phyloP scores from a whole-genome alignment of 371 early-diverging fungal genomes.

The Nematocida minor region DNA sequence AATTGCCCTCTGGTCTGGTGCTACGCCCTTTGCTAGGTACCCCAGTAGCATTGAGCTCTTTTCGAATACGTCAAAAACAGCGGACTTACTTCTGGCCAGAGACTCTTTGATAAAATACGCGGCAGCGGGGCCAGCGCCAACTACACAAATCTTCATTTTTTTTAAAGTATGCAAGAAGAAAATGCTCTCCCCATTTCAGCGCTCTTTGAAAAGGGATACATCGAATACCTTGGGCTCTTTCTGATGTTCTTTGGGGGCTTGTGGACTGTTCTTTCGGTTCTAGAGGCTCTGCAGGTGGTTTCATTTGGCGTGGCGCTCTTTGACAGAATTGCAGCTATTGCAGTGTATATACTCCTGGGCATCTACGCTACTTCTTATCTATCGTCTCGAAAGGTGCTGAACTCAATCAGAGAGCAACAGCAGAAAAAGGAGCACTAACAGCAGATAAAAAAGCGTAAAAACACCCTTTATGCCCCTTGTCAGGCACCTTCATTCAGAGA shows the following conservation, averaged over 20 bases:
- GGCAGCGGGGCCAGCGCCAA: slow-evolving; percentile 80
- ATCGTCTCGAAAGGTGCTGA: background rate
- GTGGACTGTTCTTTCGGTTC: background rate
- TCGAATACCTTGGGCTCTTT: slow-evolving; percentile 18
- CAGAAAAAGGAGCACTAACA: background rate
- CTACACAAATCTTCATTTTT: slow-evolving; percentile 65
- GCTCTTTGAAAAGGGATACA: slow-evolving; percentile 26
- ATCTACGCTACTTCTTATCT: background rate
- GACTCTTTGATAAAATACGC: slow-evolving; percentile 80
- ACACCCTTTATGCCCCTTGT: too few species aligned
- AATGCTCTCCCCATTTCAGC: background rate
- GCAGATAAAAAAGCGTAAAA: background rate
- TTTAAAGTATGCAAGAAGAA: slow-evolving; percentile 15
- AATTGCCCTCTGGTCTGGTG: slow-evolving; percentile 94
- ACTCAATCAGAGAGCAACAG: background rate
- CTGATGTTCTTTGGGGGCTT: slow-evolving; percentile 6
- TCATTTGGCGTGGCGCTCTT: background rate
- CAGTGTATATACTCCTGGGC: background rate
- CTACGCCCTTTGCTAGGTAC: slow-evolving; percentile 83
- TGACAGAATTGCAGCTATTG: slow-evolving; percentile 17
- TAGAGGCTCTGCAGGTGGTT: background rate
- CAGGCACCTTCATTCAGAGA: background rate
- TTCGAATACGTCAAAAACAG: slow-evolving; percentile 76
- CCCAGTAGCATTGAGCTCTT: slow-evolving; percentile 76
- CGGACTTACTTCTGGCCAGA: slow-evolving; percentile 59